Base-by-base conservation (phyloP, 441 rosid genomes). In the Erodium moschatum region DNA sequence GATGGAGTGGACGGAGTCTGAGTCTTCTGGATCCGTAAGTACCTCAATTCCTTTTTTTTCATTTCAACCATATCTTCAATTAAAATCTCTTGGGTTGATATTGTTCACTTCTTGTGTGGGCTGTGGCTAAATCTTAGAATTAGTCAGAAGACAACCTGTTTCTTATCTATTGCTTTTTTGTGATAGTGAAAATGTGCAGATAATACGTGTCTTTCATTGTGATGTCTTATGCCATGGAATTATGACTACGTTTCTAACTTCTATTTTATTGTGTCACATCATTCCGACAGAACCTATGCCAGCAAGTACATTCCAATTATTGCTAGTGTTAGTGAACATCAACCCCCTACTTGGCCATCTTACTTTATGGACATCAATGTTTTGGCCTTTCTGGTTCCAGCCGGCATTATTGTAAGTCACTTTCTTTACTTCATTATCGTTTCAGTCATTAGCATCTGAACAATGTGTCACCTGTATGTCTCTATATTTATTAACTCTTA, bases 301-400 rank as follows among this genome's bases (percentile, higher is more conserved):
- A 94, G 99, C 99, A 94, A 91, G 81, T 94, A 94, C 68, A 94
- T 94, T 68, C 97, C 99, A 66, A 94, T 94, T 72, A 94, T 94
- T 74, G 99, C 99, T 69, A 94, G 99, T 85, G 99, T 94, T 76
- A 94, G 97, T 68, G 99, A 94, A 77, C 99, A 94, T 89, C 99
- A 94, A 69, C 97, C 97, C 58, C 99, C 99, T 65, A 94, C 99
- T 58, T 95, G 99, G 99, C 99, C 97, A 8, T 95, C 99, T 19
- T 95, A 95, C 83, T 95, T 95, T 81, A 95, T 95, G 97, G 99
- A 95, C 78, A 95, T 95, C 74, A 95, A 95, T 82, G 97, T 91
- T 75, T 80, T 95, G 86, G 97, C 99, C 70, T 95, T 95, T 90
- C 81, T 95, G 85, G 97, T 95, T 79, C 99, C 99, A 35, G 97